Base-by-base conservation (phyloP, 78 protist species). In the Dictyostelium capitatum region DNA sequence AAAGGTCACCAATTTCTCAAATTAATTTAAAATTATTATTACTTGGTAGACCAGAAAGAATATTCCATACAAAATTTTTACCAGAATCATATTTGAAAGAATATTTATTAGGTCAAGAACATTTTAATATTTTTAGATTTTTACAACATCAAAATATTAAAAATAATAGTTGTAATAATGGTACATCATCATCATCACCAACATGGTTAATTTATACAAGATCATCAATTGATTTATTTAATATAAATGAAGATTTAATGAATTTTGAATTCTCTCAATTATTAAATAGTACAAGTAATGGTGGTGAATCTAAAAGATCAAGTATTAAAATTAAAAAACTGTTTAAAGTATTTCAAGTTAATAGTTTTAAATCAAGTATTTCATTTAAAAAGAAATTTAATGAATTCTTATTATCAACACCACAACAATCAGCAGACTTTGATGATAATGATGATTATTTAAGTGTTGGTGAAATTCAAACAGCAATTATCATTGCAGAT, bases 41-140 rank as follows among this genome's bases (percentile, higher is more conserved):
- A 37, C n/a, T 90, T 62, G 95, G 77, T 3, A 72, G 69, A 69
- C 95, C 95, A 32, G 95, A 80, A 48, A 74, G 72, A 28, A 73
- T 90, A 10, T 90, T 90, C 41, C 50, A 62, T 14, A 56, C 80
- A 41, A 70, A 59, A 30, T 53, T 51, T 2, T 48, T 90, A 20
- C 95, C 95, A 25, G 15, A 48, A 74, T 6, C 20, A 8, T 90
- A 90, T 12, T 37, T 82, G 5, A 65, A 90, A 32, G 89, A 90
- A n/a, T 90, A 80, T 41, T 75, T 90, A 12, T 47, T 90, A 9
- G 54, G 62, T 28, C 95, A 90, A 70, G 95, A 90, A 17, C 95
- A 90, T 41, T 80, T 90, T 28, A 90, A 37, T 62, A 47, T 79
- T 11, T 41, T 82, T 11, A 54, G 79, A 28, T 89, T 89, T 80